Conservation (phyloP, 768 basidiomycete genomes). For the Harrya chromipes region DNA sequence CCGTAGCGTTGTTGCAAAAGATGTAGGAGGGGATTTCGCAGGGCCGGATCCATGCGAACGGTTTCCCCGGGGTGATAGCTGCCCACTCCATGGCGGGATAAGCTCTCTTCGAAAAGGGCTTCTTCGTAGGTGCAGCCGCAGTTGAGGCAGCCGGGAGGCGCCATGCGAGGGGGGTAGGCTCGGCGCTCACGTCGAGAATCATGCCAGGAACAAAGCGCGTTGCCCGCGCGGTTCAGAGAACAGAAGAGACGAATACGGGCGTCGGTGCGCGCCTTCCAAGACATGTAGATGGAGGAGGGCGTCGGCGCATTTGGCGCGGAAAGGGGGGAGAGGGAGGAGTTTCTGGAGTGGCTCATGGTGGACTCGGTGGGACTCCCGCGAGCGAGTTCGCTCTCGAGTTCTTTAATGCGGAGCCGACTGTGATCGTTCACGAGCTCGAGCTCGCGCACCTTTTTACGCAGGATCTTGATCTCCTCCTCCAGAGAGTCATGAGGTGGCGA, state of each 20-base stretch:
- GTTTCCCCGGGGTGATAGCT: slow-evolving; percentile 81
- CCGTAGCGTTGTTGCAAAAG: slow-evolving; percentile 69
- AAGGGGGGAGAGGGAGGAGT: slow-evolving; percentile 14
- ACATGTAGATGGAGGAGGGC: slow-evolving; percentile 44
- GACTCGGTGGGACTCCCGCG: slow-evolving; percentile 27
- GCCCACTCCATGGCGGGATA: slow-evolving; percentile 74
- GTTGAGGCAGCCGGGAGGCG: slow-evolving; percentile 74
- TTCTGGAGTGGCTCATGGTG: slow-evolving; percentile 17
- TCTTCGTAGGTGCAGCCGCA: slow-evolving; percentile 84
- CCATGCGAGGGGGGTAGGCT: slow-evolving; percentile 72
- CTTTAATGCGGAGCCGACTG: slow-evolving; percentile 43
- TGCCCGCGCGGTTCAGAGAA: slow-evolving; percentile 82
- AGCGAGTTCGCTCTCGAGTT: slow-evolving; percentile 47
- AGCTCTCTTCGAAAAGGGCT: slow-evolving; percentile 83
- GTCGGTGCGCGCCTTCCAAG: slow-evolving; percentile 74
- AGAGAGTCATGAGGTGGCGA: slow-evolving; percentile 22
- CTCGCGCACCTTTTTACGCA: slow-evolving; percentile 58
- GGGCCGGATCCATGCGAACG: slow-evolving; percentile 85
- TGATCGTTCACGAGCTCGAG: slow-evolving; percentile 60
- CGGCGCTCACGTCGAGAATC: slow-evolving; percentile 84
- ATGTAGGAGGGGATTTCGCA: slow-evolving; percentile 75
- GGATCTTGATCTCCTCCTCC: slow-evolving; percentile 51
- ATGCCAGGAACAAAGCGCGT: slow-evolving; percentile 88
- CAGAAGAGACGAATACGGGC: slow-evolving; percentile 70
- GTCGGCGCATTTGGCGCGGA: slow-evolving; percentile 31